Percentiles rank a stretch among this genome's conserved stretches.
Conservation (phyloP, 768 basidiomycete genomes). For the Rhodotorula kratochvilovae region DNA sequence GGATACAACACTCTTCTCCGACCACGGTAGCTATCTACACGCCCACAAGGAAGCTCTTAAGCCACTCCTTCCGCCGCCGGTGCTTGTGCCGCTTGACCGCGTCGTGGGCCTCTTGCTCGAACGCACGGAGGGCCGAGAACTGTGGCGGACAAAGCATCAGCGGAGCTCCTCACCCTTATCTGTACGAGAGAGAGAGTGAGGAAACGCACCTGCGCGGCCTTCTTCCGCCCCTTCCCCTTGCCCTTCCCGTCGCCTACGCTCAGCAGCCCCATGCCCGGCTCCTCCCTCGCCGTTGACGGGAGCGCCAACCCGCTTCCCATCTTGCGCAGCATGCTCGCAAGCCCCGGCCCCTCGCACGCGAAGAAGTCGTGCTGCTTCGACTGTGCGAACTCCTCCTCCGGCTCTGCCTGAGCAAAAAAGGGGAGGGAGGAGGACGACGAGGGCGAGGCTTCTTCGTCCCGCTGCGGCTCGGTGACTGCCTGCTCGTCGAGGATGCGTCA, state of each 20-base stretch:
- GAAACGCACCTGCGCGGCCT: conserved; percentile 2
- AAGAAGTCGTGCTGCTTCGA: conserved; percentile 27
- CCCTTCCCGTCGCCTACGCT: background rate
- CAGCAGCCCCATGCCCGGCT: background rate
- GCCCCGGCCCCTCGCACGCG: conserved; percentile 34
- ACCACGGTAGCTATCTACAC: background rate
- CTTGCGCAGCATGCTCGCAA: conserved; percentile 33
- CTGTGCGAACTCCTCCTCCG: conserved; percentile 20
- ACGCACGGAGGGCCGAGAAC: conserved; percentile 23
- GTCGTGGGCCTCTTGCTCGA: conserved; percentile 7
- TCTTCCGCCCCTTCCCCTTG: background rate
- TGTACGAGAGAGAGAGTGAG: too few relatives aligned
- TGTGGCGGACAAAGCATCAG: background rate
- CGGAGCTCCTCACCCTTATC: too few relatives aligned
- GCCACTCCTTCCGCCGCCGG: background rate
- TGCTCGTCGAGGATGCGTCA: too few relatives aligned
- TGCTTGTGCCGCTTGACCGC: background rate
- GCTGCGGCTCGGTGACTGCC: conserved; percentile 34
- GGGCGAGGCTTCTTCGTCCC: conserved; percentile 18
- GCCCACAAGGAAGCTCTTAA: background rate
- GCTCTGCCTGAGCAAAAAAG: too few relatives aligned
- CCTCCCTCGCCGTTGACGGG: background rate
- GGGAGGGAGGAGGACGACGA: background rate
- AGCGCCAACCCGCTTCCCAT: conserved; percentile 12
- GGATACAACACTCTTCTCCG: background rate